Conservation (phyloP, 345 rosid genomes). For the Kandelia obovata region DNA sequence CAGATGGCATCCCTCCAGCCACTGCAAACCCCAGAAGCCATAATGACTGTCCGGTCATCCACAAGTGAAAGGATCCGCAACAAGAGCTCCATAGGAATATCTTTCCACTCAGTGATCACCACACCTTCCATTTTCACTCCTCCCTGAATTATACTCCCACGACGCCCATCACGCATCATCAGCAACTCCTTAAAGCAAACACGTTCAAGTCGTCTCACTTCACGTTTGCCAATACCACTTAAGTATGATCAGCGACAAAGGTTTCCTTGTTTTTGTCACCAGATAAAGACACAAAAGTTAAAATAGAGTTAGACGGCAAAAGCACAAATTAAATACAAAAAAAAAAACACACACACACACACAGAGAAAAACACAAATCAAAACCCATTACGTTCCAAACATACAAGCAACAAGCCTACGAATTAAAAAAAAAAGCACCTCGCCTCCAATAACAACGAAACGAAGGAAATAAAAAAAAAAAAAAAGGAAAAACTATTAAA, state of each 20-base stretch:
- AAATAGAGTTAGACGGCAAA: not conserved
- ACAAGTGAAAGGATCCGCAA: slow-evolving; percentile 68
- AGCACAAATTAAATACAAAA: not conserved
- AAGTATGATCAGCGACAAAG: not conserved
- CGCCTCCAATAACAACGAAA: too few species aligned
- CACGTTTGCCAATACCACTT: slow-evolving; percentile 26
- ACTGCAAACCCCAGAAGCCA: slow-evolving; percentile 81
- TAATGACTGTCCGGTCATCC: slow-evolving; percentile 64
- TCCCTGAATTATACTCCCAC: slow-evolving; percentile 14
- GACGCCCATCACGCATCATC: slow-evolving; percentile 34
- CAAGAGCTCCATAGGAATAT: slow-evolving; percentile 82
- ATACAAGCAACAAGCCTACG: not conserved
- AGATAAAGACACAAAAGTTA: slow-evolving; percentile 1
- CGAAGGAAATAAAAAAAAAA: too few species aligned
- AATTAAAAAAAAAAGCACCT: not conserved
- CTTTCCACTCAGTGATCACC: slow-evolving; percentile 71
- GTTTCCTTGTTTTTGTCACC: slow-evolving; percentile 34
- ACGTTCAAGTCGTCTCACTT: slow-evolving; percentile 52
- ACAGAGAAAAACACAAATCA: slow-evolving; percentile 1
- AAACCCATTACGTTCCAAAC: not conserved
- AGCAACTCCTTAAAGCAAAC: slow-evolving; percentile 53
- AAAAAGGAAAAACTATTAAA: not conserved
- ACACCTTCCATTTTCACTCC: slow-evolving; percentile 41
- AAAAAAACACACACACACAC: not conserved
- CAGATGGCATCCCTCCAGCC: slow-evolving; percentile 93